phyloP scores from a whole-genome alignment of 352 stramenopile genomes.

The Pythium grandisporangium region DNA sequence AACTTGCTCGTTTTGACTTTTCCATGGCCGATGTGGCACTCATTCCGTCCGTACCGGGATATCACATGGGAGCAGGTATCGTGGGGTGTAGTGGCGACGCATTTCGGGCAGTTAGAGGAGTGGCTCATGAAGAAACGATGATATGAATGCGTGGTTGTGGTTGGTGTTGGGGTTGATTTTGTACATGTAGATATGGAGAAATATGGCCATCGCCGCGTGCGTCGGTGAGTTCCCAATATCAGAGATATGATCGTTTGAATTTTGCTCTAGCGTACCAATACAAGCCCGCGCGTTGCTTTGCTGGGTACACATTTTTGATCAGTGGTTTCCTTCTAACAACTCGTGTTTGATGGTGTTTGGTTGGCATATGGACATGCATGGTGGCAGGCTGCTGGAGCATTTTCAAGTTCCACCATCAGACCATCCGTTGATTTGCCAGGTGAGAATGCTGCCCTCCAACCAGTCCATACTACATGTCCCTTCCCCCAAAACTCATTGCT shows the following conservation, averaged over 20 bases:
- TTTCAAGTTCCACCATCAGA: constrained; percentile 35
- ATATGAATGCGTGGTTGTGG: too few relatives aligned
- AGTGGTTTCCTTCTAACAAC: too few relatives aligned
- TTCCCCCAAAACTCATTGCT: neutral
- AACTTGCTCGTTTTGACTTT: constrained; percentile 57
- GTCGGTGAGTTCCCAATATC: constrained; percentile 26
- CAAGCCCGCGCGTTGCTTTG: too few relatives aligned
- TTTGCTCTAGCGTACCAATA: too few relatives aligned
- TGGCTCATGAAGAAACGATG: too few relatives aligned
- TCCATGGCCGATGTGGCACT: constrained; percentile 40
- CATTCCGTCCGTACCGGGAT: constrained; percentile 56
- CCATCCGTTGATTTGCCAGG: constrained; percentile 65
- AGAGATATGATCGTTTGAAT: neutral
- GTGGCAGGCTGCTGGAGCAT: constrained; percentile 45
- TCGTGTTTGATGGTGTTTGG: too few relatives aligned
- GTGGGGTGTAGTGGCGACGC: neutral
- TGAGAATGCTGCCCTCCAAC: constrained; percentile 1
- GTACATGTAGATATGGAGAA: constrained; percentile 57
- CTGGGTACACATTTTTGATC: too few relatives aligned
- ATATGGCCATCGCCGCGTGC: constrained; percentile 69
- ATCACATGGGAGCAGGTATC: constrained; percentile 58
- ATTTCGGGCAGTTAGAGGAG: too few relatives aligned
- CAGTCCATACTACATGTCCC: neutral
- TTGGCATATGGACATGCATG: too few relatives aligned
- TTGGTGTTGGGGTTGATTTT: too few relatives aligned